Conservation (phyloP, 2,329 filamentous ascomycete genomes). For the Hansfordia pulvinata region DNA sequence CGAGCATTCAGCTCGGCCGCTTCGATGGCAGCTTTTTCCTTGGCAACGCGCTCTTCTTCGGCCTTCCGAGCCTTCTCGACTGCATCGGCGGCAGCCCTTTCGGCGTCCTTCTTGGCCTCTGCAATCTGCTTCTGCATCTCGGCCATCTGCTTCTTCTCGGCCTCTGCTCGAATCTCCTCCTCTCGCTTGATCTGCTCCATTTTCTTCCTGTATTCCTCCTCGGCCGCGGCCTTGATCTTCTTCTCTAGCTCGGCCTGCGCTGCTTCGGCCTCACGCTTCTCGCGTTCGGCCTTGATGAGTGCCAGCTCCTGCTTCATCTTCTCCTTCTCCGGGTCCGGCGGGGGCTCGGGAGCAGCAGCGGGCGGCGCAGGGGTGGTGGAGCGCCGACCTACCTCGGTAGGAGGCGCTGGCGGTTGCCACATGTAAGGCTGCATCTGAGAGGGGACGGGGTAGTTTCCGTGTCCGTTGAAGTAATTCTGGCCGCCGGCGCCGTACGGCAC, state of each 20-base stretch:
- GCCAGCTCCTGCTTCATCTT: conserved; percentile 47
- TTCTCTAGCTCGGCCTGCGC: conserved; percentile 28
- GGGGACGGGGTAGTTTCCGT: conserved; percentile 18
- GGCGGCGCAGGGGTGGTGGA: conserved; percentile 6
- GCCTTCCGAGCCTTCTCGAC: conserved; percentile 23
- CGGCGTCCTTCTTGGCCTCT: conserved; percentile 22
- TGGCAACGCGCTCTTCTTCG: conserved; percentile 28
- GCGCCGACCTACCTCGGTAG: conserved; percentile 13
- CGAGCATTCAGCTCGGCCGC: conserved; percentile 32
- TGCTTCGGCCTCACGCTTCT: conserved; percentile 29
- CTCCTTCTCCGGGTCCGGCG: conserved; percentile 41
- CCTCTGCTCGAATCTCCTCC: conserved; percentile 18
- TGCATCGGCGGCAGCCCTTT: conserved; percentile 22
- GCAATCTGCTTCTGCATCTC: conserved; percentile 31
- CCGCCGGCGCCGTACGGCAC: conserved; percentile 23
- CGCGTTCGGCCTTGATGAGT: conserved; percentile 30
- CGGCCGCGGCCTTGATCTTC: conserved; percentile 30
- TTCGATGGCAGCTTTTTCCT: conserved; percentile 28
- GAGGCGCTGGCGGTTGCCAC: conserved; percentile 20
- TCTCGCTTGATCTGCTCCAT: conserved; percentile 25
- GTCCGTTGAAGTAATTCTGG: conserved; percentile 25
- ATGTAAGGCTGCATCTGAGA: conserved; percentile 40
- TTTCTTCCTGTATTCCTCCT: conserved; percentile 25
- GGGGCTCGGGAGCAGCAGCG: conserved; percentile 7
- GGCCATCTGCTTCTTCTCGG: conserved; percentile 25